Evolutionary conservation across 441 rosid genomes (phyloP), one percentile per base, ranked within the genome.

Genomic region (Gossypium gossypioides): DNA sequence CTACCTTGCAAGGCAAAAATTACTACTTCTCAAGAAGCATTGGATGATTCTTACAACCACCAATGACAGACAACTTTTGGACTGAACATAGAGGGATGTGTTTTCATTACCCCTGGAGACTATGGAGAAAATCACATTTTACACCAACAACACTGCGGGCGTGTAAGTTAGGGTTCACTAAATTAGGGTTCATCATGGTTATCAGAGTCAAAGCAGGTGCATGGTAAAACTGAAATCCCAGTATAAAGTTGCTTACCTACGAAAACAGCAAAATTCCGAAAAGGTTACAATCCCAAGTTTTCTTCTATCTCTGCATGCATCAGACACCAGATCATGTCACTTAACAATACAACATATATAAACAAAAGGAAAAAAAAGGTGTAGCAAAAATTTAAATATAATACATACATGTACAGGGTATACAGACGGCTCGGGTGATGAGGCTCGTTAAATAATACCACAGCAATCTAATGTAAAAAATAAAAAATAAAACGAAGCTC

Each of bases 351-450:
- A 13, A 13, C 32, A 0, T 10, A 51, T 10, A 4, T 18, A 54
- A 40, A 59, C 16, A 72, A 3, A 72, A 2, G 8, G 4, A 6
- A 4, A 6, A 6, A 16, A 37, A 24, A 68, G 12, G 12, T 27
- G 59, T 1, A 42, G 16, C 24, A 55, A 57, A 60, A 61, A n/a
- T 67, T 73, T 19, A 69, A 40, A 48, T 42, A 51, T 2, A 85
- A 32, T 85, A 85, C 89, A 84, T 88, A 85, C 89, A 86, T 86
- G 84, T 84, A 88, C 92, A 86, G 46, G 77, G 84, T 75, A 78
- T 83, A 85, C 75, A 81, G 79, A 77, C 77, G 74, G 69, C 63
- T 18, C 63, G 2, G 69, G 24, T 75, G 77, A 73, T 68, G 72
- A 32, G 69, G 79, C 78, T 71, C 76, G 52, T 22, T 50, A 54